Base-by-base conservation (phyloP, 345 rosid species). In the Dipteronia sinensis region DNA sequence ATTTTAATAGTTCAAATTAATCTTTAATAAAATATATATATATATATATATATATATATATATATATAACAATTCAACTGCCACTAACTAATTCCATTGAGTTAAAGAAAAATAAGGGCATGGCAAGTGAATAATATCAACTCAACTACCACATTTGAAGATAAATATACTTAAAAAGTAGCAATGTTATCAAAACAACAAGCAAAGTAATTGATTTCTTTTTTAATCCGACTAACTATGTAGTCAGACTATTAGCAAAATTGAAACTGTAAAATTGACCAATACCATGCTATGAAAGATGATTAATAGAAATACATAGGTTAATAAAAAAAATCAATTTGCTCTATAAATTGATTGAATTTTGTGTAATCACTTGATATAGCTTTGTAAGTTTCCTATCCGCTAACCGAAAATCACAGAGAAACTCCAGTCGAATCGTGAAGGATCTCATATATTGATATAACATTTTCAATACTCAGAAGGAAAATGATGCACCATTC, bases 401-500 rank as follows among this genome's bases (percentile, higher is more conserved):
- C 38, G 6, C 38, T 31, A 31, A 53, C 67, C 15, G 65, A 70
- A 61, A 73, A 73, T 76, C 22, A 77, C 13, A 66, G 78, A 71
- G 77, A 51, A 79, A 11, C 80, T 69, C 88, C 87, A 0, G 85
- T 47, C 47, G 91, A 87, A 74, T 89, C 92, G 19, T 76, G 80
- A 67, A 93, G 82, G 67, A 91, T 89, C 88, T 93, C 97, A 66
- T 90, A 93, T 66, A 93, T 78, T 63, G 92, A 87, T 81, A 94
- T 81, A 47, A 86, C 72, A 76, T 94, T 94, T 83, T 94, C 97
- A 20, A 93, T 17, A 13, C 89, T 85, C 75, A 93, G 78, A 72
- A 95, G 87, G 89, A 93, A 89, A 78, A 93, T 92, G 78, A 95
- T 90, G 89, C 93, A 90, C 98, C 97, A 94, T 77, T 95, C 97